These are phyloP conservation scores for Neltuma alba DNA, from an alignment of 306 rosid genomes.

Conservation along the genomic window DNA sequence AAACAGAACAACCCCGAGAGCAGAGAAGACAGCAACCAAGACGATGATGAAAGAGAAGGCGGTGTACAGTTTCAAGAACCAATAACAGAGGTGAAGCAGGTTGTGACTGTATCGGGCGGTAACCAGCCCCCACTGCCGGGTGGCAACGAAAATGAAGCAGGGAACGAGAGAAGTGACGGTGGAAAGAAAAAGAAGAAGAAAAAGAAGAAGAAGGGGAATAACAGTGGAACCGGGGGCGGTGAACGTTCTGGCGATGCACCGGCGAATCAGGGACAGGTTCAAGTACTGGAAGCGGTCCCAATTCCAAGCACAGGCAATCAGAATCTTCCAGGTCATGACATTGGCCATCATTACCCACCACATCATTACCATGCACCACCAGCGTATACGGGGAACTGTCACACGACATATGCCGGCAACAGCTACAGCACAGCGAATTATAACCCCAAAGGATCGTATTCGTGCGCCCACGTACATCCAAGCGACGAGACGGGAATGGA, in stretches of 20 bases:
- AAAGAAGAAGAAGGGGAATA: slow-evolving; percentile 56
- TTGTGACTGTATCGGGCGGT: slow-evolving; percentile 38
- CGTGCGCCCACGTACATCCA: slow-evolving; percentile 39
- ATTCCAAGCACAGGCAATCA: slow-evolving; percentile 43
- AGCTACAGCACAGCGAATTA: slow-evolving; percentile 54
- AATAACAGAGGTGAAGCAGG: slow-evolving; percentile 46
- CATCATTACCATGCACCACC: slow-evolving; percentile 37
- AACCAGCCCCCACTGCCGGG: slow-evolving; percentile 37
- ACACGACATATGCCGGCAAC: slow-evolving; percentile 44
- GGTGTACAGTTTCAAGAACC: slow-evolving; percentile 45
- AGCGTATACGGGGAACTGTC: slow-evolving; percentile 41
- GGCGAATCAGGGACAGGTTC: slow-evolving; percentile 27
- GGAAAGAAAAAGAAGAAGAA: slow-evolving; percentile 42
- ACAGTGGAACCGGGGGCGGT: slow-evolving; percentile 26
- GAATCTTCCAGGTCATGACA: slow-evolving; percentile 42
- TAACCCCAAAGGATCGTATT: slow-evolving; percentile 41
- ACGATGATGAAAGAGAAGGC: slow-evolving; percentile 45
- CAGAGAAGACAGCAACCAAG: slow-evolving; percentile 51
- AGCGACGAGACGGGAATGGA: slow-evolving; percentile 33
- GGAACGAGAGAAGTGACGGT: slow-evolving; percentile 24
- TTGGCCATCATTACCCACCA: slow-evolving; percentile 38
- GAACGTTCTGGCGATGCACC: slow-evolving; percentile 35
- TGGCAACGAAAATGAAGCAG: slow-evolving; percentile 24
- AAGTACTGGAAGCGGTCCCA: slow-evolving; percentile 28
- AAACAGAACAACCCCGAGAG: slow-evolving; percentile 46